These are phyloP conservation scores for Poteriospumella lacustris DNA, from an alignment of 108 stramenopile genomes.

Conservation along the genomic window DNA sequence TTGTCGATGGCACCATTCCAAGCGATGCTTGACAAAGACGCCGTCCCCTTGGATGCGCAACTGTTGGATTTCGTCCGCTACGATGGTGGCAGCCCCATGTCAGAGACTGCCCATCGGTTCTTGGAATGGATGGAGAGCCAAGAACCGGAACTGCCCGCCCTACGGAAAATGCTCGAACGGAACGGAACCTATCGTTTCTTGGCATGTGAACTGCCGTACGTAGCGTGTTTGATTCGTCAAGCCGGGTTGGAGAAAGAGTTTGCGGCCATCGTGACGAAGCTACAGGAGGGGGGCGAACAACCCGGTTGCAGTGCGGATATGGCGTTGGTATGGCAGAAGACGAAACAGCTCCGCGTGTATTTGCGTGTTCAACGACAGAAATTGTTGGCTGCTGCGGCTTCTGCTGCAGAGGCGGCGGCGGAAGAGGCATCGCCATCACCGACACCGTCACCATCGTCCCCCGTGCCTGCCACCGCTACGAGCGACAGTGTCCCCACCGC, in stretches of 20 bases:
- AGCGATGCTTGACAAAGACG: too few species aligned
- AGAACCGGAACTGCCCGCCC: neutral
- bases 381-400: too few species aligned
- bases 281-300: neutral
- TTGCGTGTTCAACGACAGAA: conserved; percentile 4
- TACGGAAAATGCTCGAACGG: neutral
- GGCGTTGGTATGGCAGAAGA: neutral
- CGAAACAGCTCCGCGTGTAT: neutral
- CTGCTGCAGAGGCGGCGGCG: too few species aligned
- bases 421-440: too few species aligned
- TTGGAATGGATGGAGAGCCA: neutral
- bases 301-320: neutral
- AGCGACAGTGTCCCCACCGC: too few species aligned
- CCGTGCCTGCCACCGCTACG: too few species aligned
- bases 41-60: too few species aligned
- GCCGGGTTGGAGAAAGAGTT: neutral
- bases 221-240: conserved; percentile 16
- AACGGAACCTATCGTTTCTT: neutral
- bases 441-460: too few species aligned
- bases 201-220: neutral
- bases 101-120: too few species aligned
- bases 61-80: too few species aligned
- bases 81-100: too few species aligned
- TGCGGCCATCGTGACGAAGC: neutral
- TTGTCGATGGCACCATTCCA: too few species aligned